phyloP scores from a whole-genome alignment of 352 stramenopile species.

The Phytophthora constricta region DNA sequence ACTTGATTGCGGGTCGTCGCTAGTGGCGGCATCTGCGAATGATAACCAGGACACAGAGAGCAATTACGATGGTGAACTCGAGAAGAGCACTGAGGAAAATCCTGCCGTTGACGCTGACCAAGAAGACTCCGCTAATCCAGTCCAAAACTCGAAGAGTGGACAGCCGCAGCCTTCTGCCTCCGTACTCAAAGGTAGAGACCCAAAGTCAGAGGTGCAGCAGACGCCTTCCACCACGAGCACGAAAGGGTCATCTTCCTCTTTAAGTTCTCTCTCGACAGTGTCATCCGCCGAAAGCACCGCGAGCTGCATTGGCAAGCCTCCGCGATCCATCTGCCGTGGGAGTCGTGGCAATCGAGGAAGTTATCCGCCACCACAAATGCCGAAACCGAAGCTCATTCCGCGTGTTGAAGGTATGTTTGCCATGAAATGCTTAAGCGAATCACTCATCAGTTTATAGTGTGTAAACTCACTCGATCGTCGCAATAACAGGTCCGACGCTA shows the following conservation, averaged over 20 bases:
- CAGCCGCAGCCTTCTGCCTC: not conserved
- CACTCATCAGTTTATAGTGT: slow-evolving; percentile 3
- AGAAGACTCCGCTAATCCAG: no score
- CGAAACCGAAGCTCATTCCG: slow-evolving; percentile 7
- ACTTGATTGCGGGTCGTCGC: slow-evolving; percentile 26
- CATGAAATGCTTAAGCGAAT: not conserved
- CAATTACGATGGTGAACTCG: not conserved
- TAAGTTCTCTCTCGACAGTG: slow-evolving; percentile 3
- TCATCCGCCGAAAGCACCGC: slow-evolving; percentile 6
- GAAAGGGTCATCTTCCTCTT: slow-evolving; percentile 23
- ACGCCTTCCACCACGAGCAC: slow-evolving; percentile 26
- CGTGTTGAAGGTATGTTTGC: slow-evolving; percentile 28
- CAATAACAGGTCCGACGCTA: slow-evolving; percentile 54
- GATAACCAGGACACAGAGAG: slow-evolving; percentile 27
- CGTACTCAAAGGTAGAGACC: not conserved
- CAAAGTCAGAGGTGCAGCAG: slow-evolving; percentile 17
- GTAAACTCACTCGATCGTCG: not conserved
- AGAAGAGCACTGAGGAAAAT: no score
- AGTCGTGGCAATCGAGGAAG: not conserved
- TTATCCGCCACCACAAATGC: slow-evolving; percentile 13
- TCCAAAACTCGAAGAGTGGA: not conserved
- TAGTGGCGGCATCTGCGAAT: slow-evolving; percentile 4
- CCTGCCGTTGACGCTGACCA: no score
- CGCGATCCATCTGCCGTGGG: slow-evolving; percentile 6
- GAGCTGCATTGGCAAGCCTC: slow-evolving; percentile 13